Evolutionary conservation across 345 rosid species (phyloP), one percentile per base, ranked within the genome.

Genomic region (Rhizophora mangle): DNA sequence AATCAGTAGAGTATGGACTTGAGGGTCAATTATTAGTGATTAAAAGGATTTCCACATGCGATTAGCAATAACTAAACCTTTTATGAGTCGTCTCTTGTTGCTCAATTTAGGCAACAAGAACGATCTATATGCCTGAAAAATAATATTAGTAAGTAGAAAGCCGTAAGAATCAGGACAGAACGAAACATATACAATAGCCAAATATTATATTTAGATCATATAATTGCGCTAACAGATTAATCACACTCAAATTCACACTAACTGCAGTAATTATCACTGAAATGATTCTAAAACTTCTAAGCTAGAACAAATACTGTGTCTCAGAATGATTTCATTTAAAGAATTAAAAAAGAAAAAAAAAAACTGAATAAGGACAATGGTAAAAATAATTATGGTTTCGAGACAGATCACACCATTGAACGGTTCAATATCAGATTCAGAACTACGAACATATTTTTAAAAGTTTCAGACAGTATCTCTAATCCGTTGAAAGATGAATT

Each of bases 401-500:
- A 68, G 62, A 49, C 29, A 60, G 68, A 70, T 60, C 7, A 32
- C 4, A 37, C 47, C 34, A 39, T 37, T 46, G 68, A 57, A 75
- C 69, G 63, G 84, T 78, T 83, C 68, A 72, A 32, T 55, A 82
- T 83, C 84, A 55, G 51, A 63, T 59, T 76, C 80, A 69, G 3
- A 39, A 1, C 39, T 24, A 62, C 6, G 39, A 18, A 58, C 37
- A 39, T 54, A 74, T 71, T 73, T 76, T 43, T 39, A 72, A 76
- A 58, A 78, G 68, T 29, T 70, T 64, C 70, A 61, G 79, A 80
- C 82, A 71, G 64, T 43, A 80, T 74, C 74, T 66, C 36, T 47
- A 68, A 67, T 80, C 63, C 71, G 76, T 82, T 83, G 72, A 56
- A 64, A 74, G 67, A 58, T 85, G 81, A 68, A 84, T 83, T 81